Evolutionary conservation across 331 rosid species (phyloP), one percentile per base, ranked within the genome.

Genomic region (Quercus lobata): DNA sequence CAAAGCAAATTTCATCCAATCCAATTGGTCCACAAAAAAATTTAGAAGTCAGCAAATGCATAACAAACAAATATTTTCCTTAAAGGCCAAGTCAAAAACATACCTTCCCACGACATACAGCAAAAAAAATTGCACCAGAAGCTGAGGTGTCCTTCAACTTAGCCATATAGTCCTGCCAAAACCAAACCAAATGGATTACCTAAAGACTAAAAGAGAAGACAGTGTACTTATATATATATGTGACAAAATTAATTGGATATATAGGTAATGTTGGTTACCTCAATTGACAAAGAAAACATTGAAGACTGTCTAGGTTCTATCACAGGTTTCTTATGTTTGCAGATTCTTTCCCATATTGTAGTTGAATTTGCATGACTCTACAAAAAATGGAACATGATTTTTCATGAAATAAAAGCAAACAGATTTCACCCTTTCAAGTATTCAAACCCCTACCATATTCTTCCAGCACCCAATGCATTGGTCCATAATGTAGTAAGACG

Each of bases 31-130:
- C 82, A 60, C 71, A 27, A 30, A 27, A 66, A 80, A 63, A 78
- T 22, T 71, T 77, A 71, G 41, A 77, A 69, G 76, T 74, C 44
- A 52, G 24, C 79, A 65, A 79, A 65, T 73, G 71, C 80, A 69
- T 21, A 75, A 75, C 30, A 29, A 18, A 32, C 10, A 62, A 35
- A 21, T 2, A 21, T 66, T 78, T 41, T 78, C 65, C 37, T 46
- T 25, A 30, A 71, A 75, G 80, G 57, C 46, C 69, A 76, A 60
- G 49, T 71, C 62, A 30, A 60, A 79, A 73, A 68, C 88, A 82
- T 92, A 95, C 99, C 92, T 95, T 95, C 75, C 99, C 99, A 17
- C 97, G 97, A 85, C 99, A 95, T 72, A 95, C 99, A 57, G 97
- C 97, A 61, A 95, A 95, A 84, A 95, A 95, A 41, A 91, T 86